These are phyloP conservation scores for Stramenopiles sp. DNA, from an alignment of 352 stramenopile genomes.

Conservation along the genomic window DNA sequence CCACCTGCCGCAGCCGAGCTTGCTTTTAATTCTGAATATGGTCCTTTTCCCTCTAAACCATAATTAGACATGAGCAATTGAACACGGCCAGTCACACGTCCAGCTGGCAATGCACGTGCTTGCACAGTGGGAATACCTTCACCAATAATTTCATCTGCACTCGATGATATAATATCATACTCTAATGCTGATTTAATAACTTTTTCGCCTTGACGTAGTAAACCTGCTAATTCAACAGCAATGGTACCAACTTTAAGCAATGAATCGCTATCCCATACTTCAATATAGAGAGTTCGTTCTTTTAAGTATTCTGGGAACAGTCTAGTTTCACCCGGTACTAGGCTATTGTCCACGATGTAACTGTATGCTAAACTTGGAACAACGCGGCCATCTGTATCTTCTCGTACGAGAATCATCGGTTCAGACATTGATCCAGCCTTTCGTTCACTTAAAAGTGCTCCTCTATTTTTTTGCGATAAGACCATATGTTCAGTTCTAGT, in stretches of 20 bases:
- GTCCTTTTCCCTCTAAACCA: conserved; percentile 23
- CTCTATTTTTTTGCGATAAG: conserved; percentile 11
- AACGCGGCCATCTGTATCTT: conserved; percentile 11
- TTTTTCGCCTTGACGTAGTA: conserved; percentile 61
- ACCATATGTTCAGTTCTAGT: conserved; percentile 53
- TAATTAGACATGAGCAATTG: conserved; percentile 68
- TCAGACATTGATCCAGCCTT: background rate
- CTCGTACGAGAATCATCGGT: background rate
- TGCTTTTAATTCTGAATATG: background rate
- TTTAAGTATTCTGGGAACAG: conserved; percentile 63
- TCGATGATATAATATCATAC: conserved; percentile 26
- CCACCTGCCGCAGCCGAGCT: background rate
- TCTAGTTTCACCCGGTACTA: conserved; percentile 34
- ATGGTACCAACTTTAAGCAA: conserved; percentile 60
- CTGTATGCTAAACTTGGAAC: conserved; percentile 27
- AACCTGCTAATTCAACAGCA: conserved; percentile 47
- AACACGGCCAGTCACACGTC: conserved; percentile 35
- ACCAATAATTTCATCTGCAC: conserved; percentile 10
- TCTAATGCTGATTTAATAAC: conserved; percentile 67
- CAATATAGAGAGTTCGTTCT: conserved; percentile 51
- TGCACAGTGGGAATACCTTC: conserved; percentile 17
- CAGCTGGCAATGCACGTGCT: conserved; percentile 10
- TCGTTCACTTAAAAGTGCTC: background rate
- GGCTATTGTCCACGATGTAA: conserved; percentile 41
- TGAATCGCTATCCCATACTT: conserved; percentile 76